Percentiles rank a stretch among this genome's conserved stretches.
Conservation (phyloP, 2,329 filamentous ascomycete species). For the Sarocladium kiliense region DNA sequence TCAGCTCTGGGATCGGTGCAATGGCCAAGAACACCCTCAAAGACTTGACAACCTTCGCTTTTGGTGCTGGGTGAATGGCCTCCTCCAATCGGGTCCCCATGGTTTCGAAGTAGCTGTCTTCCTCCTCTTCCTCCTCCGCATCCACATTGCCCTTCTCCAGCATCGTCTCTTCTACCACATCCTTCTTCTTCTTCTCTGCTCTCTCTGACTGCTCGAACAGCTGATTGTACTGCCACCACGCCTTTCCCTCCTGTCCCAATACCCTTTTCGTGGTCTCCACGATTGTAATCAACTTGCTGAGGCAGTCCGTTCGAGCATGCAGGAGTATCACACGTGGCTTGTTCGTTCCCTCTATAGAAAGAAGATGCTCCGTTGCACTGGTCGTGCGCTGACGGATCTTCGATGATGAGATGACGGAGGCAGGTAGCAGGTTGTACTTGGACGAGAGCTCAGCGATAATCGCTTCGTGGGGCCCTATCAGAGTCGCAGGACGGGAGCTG, state of each 20-base stretch:
- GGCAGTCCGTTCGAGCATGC: constrained; percentile 44
- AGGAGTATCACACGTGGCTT: constrained; percentile 37
- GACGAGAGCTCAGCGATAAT: constrained; percentile 37
- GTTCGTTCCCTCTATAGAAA: constrained; percentile 13
- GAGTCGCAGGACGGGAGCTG: constrained; percentile 11
- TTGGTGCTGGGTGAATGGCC: constrained; percentile 42
- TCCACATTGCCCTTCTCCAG: constrained; percentile 19
- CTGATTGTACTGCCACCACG: constrained; percentile 54
- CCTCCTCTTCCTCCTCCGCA: constrained; percentile 18
- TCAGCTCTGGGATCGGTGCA: constrained; percentile 50
- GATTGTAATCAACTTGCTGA: constrained; percentile 63
- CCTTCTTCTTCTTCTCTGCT: constrained; percentile 22
- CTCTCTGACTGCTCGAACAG: constrained; percentile 40
- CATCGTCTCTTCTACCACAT: constrained; percentile 37
- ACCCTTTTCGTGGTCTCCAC: constrained; percentile 60
- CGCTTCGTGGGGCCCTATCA: constrained; percentile 33
- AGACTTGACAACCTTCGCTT: constrained; percentile 42
- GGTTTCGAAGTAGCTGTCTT: constrained; percentile 48
- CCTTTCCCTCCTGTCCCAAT: constrained; percentile 38
- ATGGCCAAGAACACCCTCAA: constrained; percentile 57
- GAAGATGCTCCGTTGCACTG: constrained; percentile 39
- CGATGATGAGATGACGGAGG: constrained; percentile 55
- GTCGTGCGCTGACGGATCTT: constrained; percentile 52
- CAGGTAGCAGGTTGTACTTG: constrained; percentile 44
- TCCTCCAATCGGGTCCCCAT: constrained; percentile 53